These are phyloP conservation scores for Solanum chiquidenum DNA, from an alignment of 257 asterid genomes.

Conservation along the genomic window DNA sequence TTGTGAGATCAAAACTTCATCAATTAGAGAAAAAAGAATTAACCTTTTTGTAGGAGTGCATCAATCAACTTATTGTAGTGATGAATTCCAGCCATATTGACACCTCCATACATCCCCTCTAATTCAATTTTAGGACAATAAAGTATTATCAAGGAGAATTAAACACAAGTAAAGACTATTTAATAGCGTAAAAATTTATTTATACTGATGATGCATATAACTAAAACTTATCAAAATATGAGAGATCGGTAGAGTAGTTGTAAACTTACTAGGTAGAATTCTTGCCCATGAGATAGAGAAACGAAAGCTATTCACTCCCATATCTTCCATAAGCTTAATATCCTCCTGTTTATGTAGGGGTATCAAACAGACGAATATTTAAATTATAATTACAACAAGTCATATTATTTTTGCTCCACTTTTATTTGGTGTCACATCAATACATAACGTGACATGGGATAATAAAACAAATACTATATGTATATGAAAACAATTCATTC, in stretches of 20 bases:
- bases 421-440: background rate
- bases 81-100: conserved; percentile 6
- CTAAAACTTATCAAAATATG: background rate
- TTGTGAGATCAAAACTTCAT: background rate
- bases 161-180: background rate
- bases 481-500: no score
- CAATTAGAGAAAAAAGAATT: background rate
- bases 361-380: background rate
- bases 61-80: conserved; percentile 2
- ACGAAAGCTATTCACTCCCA: conserved; percentile 53
- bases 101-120: conserved; percentile 4
- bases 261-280: conserved; percentile 51
- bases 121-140: background rate
- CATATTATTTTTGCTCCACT: background rate
- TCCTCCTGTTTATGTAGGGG: conserved; percentile 32
- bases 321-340: conserved; percentile 42
- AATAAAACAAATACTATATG: background rate
- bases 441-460: background rate
- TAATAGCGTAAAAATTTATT: background rate
- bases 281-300: conserved; percentile 73
- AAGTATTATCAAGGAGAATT: background rate
- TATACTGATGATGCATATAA: background rate
- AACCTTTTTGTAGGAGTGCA: conserved; percentile 40
- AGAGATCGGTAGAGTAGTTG: background rate
- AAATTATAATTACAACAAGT: background rate